phyloP scores from a whole-genome alignment of 306 rosid species.

The Vachellia collinsii region DNA sequence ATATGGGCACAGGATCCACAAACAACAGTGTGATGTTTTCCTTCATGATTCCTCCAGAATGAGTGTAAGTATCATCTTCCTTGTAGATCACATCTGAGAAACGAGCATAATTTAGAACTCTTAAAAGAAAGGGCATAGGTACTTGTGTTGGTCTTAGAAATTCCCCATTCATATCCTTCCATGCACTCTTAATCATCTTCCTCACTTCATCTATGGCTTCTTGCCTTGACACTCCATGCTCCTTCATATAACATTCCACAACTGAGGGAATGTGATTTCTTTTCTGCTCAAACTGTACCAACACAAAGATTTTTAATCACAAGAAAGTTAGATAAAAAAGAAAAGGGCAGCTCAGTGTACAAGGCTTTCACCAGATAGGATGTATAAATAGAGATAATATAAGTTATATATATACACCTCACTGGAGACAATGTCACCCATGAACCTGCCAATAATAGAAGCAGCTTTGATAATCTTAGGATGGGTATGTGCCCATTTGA shows the following conservation, averaged over 20 bases:
- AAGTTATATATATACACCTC: not conserved
- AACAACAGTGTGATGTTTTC: not conserved
- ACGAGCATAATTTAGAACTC: not conserved
- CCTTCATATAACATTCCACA: conserved; percentile 31
- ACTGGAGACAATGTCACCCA: not conserved
- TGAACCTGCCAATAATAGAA: not conserved
- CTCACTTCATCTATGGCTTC: conserved; percentile 14
- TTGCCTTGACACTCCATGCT: conserved; percentile 20
- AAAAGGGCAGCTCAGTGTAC: too few species aligned
- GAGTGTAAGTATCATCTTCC: not conserved
- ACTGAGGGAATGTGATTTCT: conserved; percentile 1
- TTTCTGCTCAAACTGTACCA: conserved; percentile 23
- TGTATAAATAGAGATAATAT: too few species aligned
- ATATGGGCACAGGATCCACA: not conserved
- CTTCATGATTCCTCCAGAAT: not conserved
- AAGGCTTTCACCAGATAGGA: too few species aligned
- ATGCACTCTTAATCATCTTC: not conserved
- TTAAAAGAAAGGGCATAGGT: not conserved
- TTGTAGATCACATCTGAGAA: not conserved
- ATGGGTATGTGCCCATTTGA: not conserved
- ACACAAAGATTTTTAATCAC: not conserved
- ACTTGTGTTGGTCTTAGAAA: not conserved
- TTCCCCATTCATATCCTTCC: conserved; percentile 16
- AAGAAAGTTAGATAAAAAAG: too few species aligned
- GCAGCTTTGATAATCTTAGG: not conserved